Evolutionary conservation across 2,329 filamentous ascomycete species (phyloP), one percentile per base, ranked within the genome.

Genomic region (Penicillium sp.): DNA sequence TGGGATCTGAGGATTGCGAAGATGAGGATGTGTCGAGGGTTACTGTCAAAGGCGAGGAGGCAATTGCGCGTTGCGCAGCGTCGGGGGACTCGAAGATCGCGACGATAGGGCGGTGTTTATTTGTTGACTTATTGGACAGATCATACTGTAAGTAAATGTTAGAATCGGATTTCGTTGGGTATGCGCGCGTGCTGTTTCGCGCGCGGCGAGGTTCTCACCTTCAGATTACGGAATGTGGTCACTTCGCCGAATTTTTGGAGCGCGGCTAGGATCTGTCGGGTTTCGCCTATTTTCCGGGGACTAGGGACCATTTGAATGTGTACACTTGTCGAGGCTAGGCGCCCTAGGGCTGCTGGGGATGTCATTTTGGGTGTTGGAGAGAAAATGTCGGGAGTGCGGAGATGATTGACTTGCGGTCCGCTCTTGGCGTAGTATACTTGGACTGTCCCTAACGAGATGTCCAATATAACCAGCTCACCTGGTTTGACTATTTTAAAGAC

Each of bases 211-310:
- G 21, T 26, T 44, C 50, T 22, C 62, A 77, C 74, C 62, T 70
- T 72, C 14, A 73, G 55, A 54, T 74, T 76, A 31, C 70, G 65
- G 60, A 76, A 78, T 24, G 70, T 71, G 10, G 68, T 62, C 8
- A 78, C 74, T 60, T 77, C 74, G 21, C 76, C 76, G 63, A 74
- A 77, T 64, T 74, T 72, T 58, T 77, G 74, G 19, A 78, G 63
- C 7, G 72, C 70, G 42, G 66, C 60, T 21, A 77, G 68, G 26
- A 78, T 60, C 19, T 66, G 63, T 57, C 67, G 68, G 58, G 71
- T 74, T 55, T 77, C 73, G 21, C 63, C 51, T 7, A 77, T 54
- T 31, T 60, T 71, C 24, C 62, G 65, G 14, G 71, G 68, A 4
- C 62, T 47, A 0, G 72, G 72, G 9, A 49, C 49, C 47, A 70